A percentile compares a stretch with the other conserved stretches of the same genome.
Evolutionary conservation across 768 basidiomycete species (phyloP).

Genomic region (Mycena sanguinolenta): DNA sequence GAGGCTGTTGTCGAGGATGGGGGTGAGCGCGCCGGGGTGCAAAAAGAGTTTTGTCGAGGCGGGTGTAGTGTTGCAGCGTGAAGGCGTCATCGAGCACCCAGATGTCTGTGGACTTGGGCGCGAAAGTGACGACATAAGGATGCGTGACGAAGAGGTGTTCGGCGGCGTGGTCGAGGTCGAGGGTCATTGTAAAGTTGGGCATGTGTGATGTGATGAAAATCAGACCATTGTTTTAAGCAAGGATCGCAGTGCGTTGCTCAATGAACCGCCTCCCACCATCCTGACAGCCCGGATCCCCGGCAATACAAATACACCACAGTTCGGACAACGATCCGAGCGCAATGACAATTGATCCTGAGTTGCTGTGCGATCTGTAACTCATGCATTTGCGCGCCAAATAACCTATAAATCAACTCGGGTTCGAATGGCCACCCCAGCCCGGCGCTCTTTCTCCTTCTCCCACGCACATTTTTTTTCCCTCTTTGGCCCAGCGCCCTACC

Average conservation of each 20-base stretch:
- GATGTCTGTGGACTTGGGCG: slow-evolving; percentile 14
- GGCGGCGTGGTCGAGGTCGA: slow-evolving; percentile 14
- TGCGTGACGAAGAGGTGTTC: slow-evolving; percentile 14
- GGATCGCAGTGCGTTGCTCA: slow-evolving; percentile 7
- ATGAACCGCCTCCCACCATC: neutral
- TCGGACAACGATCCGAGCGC: neutral
- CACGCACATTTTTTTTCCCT: neutral
- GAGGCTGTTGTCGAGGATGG: slow-evolving; percentile 22
- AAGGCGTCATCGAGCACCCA: slow-evolving; percentile 20
- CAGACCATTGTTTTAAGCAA: slow-evolving; percentile 13
- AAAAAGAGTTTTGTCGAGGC: slow-evolving; percentile 16
- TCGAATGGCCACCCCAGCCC: slow-evolving; percentile 4
- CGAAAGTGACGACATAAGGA: slow-evolving; percentile 20
- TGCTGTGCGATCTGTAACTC: neutral
- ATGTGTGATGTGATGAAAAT: neutral
- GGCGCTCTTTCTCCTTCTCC: slow-evolving; percentile 5
- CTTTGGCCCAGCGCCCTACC: slow-evolving; percentile 15
- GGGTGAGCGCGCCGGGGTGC: slow-evolving; percentile 13
- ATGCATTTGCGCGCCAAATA: slow-evolving; percentile 2
- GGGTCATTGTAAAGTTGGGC: slow-evolving; percentile 15
- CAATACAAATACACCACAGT: neutral
- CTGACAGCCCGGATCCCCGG: neutral
- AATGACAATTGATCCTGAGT: too few species aligned
- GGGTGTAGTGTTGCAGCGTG: slow-evolving; percentile 16
- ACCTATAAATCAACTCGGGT: slow-evolving; percentile 7